A percentile compares a stretch with the other conserved stretches of the same genome.
These are phyloP conservation scores for Aspergillus uvarum DNA, from an alignment of 2,329 filamentous ascomycete genomes.

Conservation along the genomic window DNA sequence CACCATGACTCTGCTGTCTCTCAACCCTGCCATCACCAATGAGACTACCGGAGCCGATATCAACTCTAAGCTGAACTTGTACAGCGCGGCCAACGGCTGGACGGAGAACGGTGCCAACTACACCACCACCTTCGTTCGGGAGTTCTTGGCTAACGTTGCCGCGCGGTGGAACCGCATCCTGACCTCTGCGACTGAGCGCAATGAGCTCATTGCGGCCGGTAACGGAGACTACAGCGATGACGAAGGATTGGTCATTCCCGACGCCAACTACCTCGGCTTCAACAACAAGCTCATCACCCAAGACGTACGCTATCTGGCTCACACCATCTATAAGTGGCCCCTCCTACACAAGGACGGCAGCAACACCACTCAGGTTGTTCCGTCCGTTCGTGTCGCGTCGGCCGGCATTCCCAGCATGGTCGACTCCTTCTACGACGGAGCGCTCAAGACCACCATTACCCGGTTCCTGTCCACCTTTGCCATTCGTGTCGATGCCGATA, in stretches of 20 bases:
- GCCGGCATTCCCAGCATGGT: background rate
- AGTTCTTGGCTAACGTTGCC: background rate
- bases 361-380: slow-evolving; percentile 1
- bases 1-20: slow-evolving; percentile 1
- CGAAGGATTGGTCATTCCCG: background rate
- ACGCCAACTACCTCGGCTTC: slow-evolving; percentile 2
- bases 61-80: background rate
- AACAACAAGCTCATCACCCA: slow-evolving; percentile 4
- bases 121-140: background rate
- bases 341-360: slow-evolving; percentile 1
- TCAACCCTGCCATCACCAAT: background rate
- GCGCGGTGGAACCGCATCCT: slow-evolving; percentile 1
- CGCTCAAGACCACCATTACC: background rate
- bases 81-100: slow-evolving; percentile 1
- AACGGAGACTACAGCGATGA: slow-evolving; percentile 2
- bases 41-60: background rate
- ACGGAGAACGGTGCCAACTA: background rate
- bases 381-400: background rate
- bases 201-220: background rate
- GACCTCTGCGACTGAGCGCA: background rate
- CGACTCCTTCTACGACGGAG: background rate
- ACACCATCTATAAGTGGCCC: background rate
- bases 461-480: background rate
- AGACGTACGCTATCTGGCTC: background rate
- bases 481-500: background rate